These are phyloP conservation scores for Colletotrichum shisoi DNA, from an alignment of 2,329 filamentous ascomycete species.

Conservation along the genomic window DNA sequence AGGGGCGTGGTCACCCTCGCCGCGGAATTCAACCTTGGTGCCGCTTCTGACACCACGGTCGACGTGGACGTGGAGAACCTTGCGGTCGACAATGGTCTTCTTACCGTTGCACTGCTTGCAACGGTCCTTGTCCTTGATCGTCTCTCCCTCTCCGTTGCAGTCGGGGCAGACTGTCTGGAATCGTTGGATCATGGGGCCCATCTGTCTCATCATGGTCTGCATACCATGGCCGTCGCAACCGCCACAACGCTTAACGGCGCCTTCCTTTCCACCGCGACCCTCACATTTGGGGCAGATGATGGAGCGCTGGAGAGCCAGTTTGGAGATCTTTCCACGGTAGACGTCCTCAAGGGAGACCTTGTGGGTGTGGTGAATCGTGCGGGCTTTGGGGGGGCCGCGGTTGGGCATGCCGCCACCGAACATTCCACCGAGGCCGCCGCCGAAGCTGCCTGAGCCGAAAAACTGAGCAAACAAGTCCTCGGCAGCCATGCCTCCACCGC, in stretches of 20 bases:
- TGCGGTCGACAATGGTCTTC: constrained; percentile 97
- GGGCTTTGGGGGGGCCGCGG: constrained; percentile 83
- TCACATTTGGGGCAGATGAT: constrained; percentile 96
- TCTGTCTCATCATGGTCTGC: constrained; percentile 99
- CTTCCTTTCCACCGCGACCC: constrained; percentile 94
- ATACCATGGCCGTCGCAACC: constrained; percentile 94
- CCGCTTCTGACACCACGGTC: constrained; percentile 93
- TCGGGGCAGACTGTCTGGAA: constrained; percentile 99
- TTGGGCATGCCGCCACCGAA: constrained; percentile 79
- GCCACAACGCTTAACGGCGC: constrained; percentile 90
- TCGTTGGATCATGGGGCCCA: constrained; percentile 99
- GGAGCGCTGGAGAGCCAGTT: constrained; percentile 95
- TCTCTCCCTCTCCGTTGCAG: constrained; percentile 96
- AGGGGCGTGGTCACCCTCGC: constrained; percentile 94
- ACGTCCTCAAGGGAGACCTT: constrained; percentile 98
- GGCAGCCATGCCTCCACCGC: constrained; percentile 84
- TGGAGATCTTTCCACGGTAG: constrained; percentile 97
- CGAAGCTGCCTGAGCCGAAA: constrained; percentile 79
- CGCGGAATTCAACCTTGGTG: constrained; percentile 95
- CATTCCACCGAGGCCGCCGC: constrained; percentile 79
- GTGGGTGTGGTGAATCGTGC: constrained; percentile 97
- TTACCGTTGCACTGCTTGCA: constrained; percentile 97
- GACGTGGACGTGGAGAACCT: constrained; percentile 97
- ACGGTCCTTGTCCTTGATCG: constrained; percentile 94
- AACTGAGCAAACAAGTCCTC: constrained; percentile 98